Evolutionary conservation across 2,329 filamentous ascomycete genomes (phyloP).

Genomic region (Botrytis galanthina): DNA sequence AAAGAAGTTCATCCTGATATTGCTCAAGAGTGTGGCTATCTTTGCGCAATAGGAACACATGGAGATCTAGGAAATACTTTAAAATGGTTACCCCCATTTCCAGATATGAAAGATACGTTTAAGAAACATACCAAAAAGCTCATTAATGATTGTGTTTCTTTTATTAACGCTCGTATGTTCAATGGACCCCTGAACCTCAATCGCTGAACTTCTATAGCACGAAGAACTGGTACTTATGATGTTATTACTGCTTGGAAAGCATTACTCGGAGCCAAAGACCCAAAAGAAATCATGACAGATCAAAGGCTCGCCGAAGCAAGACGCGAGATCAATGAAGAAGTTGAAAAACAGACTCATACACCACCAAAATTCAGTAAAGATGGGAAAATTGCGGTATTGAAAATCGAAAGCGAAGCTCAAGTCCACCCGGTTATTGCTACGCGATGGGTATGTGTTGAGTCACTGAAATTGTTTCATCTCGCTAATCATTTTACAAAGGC

Average conservation of each 20-base stretch:
- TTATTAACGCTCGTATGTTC: slow-evolving; percentile 56
- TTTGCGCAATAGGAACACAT: slow-evolving; percentile 63
- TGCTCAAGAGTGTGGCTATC: slow-evolving; percentile 52
- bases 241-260: slow-evolving; percentile 60
- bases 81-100: slow-evolving; percentile 66
- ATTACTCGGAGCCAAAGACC: slow-evolving; percentile 50
- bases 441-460: slow-evolving; percentile 47
- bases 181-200: background rate
- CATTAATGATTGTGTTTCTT: slow-evolving; percentile 60
- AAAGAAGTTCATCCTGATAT: slow-evolving; percentile 53
- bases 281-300: slow-evolving; percentile 51
- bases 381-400: slow-evolving; percentile 59
- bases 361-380: slow-evolving; percentile 63
- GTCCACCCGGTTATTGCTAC: slow-evolving; percentile 67
- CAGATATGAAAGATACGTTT: slow-evolving; percentile 60
- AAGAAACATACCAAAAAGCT: slow-evolving; percentile 60
- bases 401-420: slow-evolving; percentile 59
- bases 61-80: slow-evolving; percentile 63
- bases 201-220: slow-evolving; percentile 38
- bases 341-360: slow-evolving; percentile 59
- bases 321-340: slow-evolving; percentile 58
- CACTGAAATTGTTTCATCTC: too few relatives aligned
- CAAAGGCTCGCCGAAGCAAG: slow-evolving; percentile 52
- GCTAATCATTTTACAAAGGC: slow-evolving; percentile 39
- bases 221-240: slow-evolving; percentile 59